Evolutionary conservation across 2,329 filamentous ascomycete species (phyloP), one percentile per base, ranked within the genome.

Genomic region (Aspergillus glaucus): DNA sequence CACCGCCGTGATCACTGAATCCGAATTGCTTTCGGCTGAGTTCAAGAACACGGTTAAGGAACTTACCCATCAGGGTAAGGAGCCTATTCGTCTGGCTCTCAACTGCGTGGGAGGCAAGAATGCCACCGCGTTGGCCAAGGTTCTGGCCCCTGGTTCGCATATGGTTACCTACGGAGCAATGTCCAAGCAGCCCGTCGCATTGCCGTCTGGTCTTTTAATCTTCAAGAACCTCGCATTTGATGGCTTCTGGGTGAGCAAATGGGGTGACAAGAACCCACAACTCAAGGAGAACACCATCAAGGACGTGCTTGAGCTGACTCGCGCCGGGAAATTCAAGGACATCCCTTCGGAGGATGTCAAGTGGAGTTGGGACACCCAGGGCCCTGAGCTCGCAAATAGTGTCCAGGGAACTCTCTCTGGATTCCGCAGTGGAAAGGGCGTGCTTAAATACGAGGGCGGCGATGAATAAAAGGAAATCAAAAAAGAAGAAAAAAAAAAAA

Each of bases 121-220:
- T 9, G 89, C 90, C 3, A 85, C 86, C 24, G 79, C 84, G 1
- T 75, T 98, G 62, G 86, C 91, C 5, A 88, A 90, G 61, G 79
- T 80, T 6, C 77, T 98, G 3, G 77, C 79, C 4, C 73, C 81
- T 0, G 80, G 81, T 19, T 87, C 81, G 1, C 84, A 86, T 49
- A 76, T 97, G 68, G 89, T 98, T 21, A 95, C 92, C 4, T 98
- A 98, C 65, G 93, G 93, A 22, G 92, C 88, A 45, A 98, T 98
- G 93, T 84, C 87, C 30, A 87, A 87, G 66, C 85, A 95, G 73
- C 91, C 92, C 0, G 79, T 96, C 22, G 77, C 79, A 6, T 71
- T 97, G 52, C 89, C 92, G 0, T 87, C 91, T 0, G 87, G 87
- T 0, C 75, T 94, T 57, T 75, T 97, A 51, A 98, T 98, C 60